phyloP scores from a whole-genome alignment of 257 asterid species.

The Prunella vulgaris region DNA sequence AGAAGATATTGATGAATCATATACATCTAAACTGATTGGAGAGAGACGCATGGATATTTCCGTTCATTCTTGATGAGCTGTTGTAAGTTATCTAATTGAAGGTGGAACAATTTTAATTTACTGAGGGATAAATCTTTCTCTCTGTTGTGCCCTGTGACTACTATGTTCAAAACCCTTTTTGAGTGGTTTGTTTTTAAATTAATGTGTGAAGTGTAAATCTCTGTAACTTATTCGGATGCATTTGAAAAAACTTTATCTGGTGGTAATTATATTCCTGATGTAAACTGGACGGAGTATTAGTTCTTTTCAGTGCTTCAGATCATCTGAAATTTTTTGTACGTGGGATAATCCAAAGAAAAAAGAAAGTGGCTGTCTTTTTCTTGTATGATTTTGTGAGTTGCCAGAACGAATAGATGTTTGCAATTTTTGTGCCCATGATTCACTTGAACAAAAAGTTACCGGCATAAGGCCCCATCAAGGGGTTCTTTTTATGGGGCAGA shows the following conservation, averaged over 20 bases:
- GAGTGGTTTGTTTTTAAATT: conserved; percentile 32
- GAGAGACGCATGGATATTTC: conserved; percentile 41
- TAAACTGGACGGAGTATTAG: not conserved
- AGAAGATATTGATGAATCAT: conserved; percentile 28
- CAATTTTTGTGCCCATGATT: conserved; percentile 5
- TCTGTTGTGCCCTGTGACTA: conserved; percentile 25
- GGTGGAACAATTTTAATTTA: conserved; percentile 29
- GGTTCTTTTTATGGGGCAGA: conserved; percentile 15
- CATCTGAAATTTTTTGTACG: not conserved
- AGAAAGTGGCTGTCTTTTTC: not conserved
- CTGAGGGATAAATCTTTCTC: conserved; percentile 19
- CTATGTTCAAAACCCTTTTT: conserved; percentile 27
- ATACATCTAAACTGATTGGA: conserved; percentile 30
- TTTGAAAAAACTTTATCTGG: not conserved
- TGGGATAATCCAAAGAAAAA: not conserved
- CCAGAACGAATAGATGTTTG: conserved; percentile 5
- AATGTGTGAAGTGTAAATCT: conserved; percentile 52
- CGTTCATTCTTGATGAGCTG: conserved; percentile 57
- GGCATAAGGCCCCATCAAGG: conserved; percentile 18
- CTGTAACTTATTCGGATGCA: conserved; percentile 34
- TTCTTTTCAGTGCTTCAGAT: not conserved
- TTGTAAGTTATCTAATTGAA: conserved; percentile 32
- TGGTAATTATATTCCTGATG: not conserved
- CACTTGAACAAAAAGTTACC: not conserved
- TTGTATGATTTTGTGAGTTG: not conserved